These are phyloP conservation scores for Infundibulicybe gibba DNA, from an alignment of 768 basidiomycete genomes.

Conservation along the genomic window DNA sequence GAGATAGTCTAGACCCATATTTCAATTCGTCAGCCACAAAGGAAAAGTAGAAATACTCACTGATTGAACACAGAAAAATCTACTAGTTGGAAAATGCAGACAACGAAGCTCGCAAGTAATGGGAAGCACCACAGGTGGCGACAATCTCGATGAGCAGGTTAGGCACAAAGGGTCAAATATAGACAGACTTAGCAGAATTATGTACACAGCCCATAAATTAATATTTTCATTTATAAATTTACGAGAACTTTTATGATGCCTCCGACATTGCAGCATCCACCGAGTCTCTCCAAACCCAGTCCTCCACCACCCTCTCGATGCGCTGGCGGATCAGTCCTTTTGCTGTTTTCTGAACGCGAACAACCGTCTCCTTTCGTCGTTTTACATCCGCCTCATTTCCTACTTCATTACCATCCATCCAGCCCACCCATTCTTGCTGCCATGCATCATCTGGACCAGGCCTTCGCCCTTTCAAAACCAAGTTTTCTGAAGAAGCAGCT, in stretches of 20 bases:
- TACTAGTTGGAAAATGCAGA: no score
- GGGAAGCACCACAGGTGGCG: no score
- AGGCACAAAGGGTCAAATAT: no score
- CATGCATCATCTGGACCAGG: constrained; percentile 37
- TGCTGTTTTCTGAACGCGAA: constrained; percentile 55
- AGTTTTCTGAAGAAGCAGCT: constrained; percentile 35
- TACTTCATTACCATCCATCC: constrained; percentile 23
- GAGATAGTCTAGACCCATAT: not conserved
- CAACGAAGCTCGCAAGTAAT: no score
- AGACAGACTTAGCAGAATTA: no score
- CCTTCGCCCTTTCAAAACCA: constrained; percentile 30
- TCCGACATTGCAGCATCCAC: not conserved
- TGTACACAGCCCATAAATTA: no score
- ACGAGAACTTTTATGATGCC: no score
- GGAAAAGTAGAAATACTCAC: no score
- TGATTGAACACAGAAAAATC: no score
- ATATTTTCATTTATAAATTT: no score
- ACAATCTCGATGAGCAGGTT: no score
- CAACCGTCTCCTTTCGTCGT: constrained; percentile 42
- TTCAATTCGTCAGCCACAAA: no score
- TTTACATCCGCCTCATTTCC: constrained; percentile 36
- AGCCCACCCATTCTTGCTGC: constrained; percentile 41
- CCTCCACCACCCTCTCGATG: constrained; percentile 64
- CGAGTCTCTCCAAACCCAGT: constrained; percentile 53
- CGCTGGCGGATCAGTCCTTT: constrained; percentile 67